Evolutionary conservation across 1,139 yeast species (phyloP).

Genomic region (Hansenula sp.): DNA sequence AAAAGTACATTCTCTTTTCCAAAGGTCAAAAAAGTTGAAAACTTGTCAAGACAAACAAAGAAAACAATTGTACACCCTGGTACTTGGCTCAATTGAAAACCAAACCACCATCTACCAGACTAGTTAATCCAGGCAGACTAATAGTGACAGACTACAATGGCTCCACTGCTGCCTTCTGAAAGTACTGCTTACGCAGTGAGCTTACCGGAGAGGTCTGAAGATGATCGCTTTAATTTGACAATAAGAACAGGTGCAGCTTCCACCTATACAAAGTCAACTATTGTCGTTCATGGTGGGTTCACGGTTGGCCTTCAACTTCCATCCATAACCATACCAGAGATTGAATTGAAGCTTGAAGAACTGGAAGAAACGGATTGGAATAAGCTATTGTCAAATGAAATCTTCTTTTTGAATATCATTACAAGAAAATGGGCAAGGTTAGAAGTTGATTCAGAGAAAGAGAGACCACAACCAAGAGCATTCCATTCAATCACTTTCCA

Average conservation of each 20-base stretch:
- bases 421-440: conserved; percentile 54
- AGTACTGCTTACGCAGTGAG: conserved; percentile 26
- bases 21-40: no score
- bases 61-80: background rate
- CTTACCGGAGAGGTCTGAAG: conserved; percentile 25
- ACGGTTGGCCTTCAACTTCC: conserved; percentile 50
- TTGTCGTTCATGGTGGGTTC: conserved; percentile 68
- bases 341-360: conserved; percentile 11
- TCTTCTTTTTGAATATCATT: conserved; percentile 53
- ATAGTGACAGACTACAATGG: conserved; percentile 19
- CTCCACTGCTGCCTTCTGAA: conserved; percentile 31
- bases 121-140: no score
- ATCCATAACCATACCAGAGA: conserved; percentile 32
- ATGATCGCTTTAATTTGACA: conserved; percentile 33
- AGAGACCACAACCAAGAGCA: conserved; percentile 50
- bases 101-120: no score
- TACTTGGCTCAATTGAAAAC: background rate
- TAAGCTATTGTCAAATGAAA: conserved; percentile 43
- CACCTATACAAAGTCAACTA: conserved; percentile 50
- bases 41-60: no score
- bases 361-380: conserved; percentile 3
- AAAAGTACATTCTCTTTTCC: no score
- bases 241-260: conserved; percentile 68
- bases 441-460: conserved; percentile 10
- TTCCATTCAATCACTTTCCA: conserved; percentile 54